Percentiles rank a stretch among this genome's conserved stretches.
Conservation (phyloP, 495 filamentous ascomycete genomes). For the Viridothelium virens region DNA sequence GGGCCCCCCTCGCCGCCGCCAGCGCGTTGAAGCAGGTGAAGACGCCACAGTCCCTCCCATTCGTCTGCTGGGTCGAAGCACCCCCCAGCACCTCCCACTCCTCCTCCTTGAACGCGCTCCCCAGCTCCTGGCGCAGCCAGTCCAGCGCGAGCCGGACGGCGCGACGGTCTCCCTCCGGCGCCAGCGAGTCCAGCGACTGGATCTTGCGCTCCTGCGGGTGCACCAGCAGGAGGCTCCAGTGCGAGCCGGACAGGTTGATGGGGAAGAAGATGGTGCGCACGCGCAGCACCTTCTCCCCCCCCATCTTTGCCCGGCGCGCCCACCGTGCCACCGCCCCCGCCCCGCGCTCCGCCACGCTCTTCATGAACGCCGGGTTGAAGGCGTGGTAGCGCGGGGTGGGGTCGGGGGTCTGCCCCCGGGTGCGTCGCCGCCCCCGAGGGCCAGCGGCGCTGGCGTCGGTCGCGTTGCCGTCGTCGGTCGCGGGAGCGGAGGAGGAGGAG, state of each 20-base stretch:
- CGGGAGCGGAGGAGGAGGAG: neutral
- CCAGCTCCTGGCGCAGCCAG: neutral
- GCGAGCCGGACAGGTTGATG: conserved; percentile 38
- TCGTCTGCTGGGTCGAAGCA: neutral
- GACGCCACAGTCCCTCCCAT: neutral
- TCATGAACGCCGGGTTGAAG: conserved; percentile 63
- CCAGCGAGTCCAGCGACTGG: conserved; percentile 2
- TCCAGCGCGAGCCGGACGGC: neutral
- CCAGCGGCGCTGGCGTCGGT: no score
- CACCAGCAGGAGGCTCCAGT: conserved; percentile 36
- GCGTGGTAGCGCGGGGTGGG: conserved; percentile 55
- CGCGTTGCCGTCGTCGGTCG: neutral
- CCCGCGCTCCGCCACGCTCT: conserved; percentile 47
- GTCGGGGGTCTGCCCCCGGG: no score
- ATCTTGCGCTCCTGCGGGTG: conserved; percentile 1
- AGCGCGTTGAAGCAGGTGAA: conserved; percentile 2
- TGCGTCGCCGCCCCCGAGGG: no score
- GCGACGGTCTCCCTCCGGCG: neutral
- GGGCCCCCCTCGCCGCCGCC: neutral
- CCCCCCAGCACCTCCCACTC: neutral
- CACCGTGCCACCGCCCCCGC: conserved; percentile 44
- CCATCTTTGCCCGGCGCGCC: conserved; percentile 48
- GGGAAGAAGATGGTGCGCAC: conserved; percentile 54
- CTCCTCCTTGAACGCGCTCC: neutral
- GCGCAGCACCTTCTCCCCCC: conserved; percentile 42